Conservation (phyloP, 495 filamentous ascomycete species). For the Tirmania nivea region DNA sequence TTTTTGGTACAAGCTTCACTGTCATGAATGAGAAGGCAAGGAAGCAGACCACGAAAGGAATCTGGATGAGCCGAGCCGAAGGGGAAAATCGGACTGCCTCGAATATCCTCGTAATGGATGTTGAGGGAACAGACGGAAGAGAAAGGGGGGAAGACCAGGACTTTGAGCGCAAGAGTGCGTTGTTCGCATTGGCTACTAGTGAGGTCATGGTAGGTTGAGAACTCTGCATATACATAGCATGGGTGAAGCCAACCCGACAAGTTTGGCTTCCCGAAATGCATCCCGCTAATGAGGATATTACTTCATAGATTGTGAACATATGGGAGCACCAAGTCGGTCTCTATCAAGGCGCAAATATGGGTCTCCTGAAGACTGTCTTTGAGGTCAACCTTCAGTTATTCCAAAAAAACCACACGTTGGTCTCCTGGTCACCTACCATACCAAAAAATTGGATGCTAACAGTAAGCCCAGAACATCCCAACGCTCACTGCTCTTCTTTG, state of each 20-base stretch:
- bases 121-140: slow-evolving; percentile 91
- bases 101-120: slow-evolving; percentile 98
- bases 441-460: slow-evolving; percentile 10
- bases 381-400: slow-evolving; percentile 96
- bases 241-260: background rate
- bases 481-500: slow-evolving; percentile 88
- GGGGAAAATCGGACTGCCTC: slow-evolving; percentile 47
- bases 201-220: slow-evolving; percentile 44
- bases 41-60: slow-evolving; percentile 93
- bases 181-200: slow-evolving; percentile 91
- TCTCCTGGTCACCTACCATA: background rate
- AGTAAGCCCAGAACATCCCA: slow-evolving; percentile 45
- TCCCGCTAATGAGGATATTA: background rate
- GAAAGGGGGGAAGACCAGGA: slow-evolving; percentile 96
- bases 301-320: slow-evolving; percentile 60
- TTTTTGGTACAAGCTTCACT: slow-evolving; percentile 88
- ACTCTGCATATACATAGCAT: background rate
- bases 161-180: slow-evolving; percentile 91
- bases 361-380: slow-evolving; percentile 89
- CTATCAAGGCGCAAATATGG: slow-evolving; percentile 98
- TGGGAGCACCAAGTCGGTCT: slow-evolving; percentile 98
- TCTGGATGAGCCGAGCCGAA: slow-evolving; percentile 88
- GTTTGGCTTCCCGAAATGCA: background rate
- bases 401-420: slow-evolving; percentile 71
- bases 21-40: slow-evolving; percentile 86